Evolutionary conservation across 2,329 filamentous ascomycete genomes (phyloP).

Genomic region (Graphiopsis chlorocephala): DNA sequence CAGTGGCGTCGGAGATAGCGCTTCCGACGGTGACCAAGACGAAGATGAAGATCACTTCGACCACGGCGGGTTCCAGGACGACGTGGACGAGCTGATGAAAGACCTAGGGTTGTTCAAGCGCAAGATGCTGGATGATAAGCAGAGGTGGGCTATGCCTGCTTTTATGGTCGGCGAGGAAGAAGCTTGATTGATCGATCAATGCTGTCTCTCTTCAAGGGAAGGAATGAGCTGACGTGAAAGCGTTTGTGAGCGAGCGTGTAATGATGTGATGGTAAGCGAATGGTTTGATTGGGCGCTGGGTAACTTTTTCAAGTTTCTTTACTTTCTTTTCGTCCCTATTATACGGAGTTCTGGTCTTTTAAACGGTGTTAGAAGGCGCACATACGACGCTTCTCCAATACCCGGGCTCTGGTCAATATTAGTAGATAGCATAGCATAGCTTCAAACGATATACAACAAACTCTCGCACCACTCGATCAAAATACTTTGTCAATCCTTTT

Average conservation of each 20-base stretch:
- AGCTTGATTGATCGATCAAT: not conserved
- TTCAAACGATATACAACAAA: not conserved
- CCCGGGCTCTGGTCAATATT: constrained; percentile 12
- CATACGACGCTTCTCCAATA: constrained; percentile 1
- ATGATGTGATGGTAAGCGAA: not conserved
- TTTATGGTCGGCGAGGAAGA: not conserved
- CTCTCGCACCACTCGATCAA: not conserved
- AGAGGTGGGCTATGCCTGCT: constrained; percentile 46
- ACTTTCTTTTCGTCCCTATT: not conserved
- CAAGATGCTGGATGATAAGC: constrained; percentile 81
- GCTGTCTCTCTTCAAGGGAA: not conserved
- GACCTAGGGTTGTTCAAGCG: constrained; percentile 77
- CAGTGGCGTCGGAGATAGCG: constrained; percentile 51
- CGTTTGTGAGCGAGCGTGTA: not conserved
- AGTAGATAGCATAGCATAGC: constrained; percentile 7
- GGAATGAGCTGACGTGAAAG: not conserved
- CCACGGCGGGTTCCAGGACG: constrained; percentile 60
- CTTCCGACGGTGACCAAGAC: constrained; percentile 40
- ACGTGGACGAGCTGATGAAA: constrained; percentile 78
- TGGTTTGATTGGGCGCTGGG: not conserved
- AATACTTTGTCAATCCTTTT: not conserved
- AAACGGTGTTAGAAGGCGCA: not conserved
- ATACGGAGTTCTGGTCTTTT: not conserved
- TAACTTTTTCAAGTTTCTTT: not conserved
- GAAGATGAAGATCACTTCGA: constrained; percentile 51